phyloP scores from a whole-genome alignment of 306 rosid species.

The Corylus heterophylla region DNA sequence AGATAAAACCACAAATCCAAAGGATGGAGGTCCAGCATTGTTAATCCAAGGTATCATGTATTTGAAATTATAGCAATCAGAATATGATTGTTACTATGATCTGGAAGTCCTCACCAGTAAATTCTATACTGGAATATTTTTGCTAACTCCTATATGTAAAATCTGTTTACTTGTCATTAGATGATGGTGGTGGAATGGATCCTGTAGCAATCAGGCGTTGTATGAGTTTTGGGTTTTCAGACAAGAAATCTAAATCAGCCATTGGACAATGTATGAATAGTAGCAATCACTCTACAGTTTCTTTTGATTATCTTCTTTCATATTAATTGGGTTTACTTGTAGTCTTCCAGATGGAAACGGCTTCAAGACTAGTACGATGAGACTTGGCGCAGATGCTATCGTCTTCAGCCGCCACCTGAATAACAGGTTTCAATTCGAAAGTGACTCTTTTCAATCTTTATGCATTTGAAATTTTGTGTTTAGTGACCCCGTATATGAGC shows the following conservation, averaged over 20 bases:
- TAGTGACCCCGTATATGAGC: background rate
- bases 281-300: conserved; percentile 25
- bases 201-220: conserved; percentile 82
- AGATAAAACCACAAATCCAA: conserved; percentile 78
- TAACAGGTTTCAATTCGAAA: conserved; percentile 51
- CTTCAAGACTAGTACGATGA: conserved; percentile 95
- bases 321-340: conserved; percentile 41
- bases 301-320: conserved; percentile 16
- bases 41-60: conserved; percentile 74
- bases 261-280: conserved; percentile 82
- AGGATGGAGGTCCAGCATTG: conserved; percentile 82
- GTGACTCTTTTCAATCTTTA: background rate
- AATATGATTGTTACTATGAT: conserved; percentile 11
- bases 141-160: conserved; percentile 13
- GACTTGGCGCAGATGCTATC: conserved; percentile 94
- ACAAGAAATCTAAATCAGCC: conserved; percentile 65
- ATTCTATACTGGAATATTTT: conserved; percentile 16
- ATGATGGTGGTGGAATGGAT: conserved; percentile 93
- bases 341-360: conserved; percentile 92
- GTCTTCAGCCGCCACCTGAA: conserved; percentile 70
- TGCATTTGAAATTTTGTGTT: background rate
- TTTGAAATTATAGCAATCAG: conserved; percentile 13
- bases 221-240: conserved; percentile 96
- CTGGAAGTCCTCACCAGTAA: conserved; percentile 21
- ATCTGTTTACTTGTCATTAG: conserved; percentile 42